Conservation (phyloP, 129 eudicot genomes). For the Chrysanthemum lavandulifolium region DNA sequence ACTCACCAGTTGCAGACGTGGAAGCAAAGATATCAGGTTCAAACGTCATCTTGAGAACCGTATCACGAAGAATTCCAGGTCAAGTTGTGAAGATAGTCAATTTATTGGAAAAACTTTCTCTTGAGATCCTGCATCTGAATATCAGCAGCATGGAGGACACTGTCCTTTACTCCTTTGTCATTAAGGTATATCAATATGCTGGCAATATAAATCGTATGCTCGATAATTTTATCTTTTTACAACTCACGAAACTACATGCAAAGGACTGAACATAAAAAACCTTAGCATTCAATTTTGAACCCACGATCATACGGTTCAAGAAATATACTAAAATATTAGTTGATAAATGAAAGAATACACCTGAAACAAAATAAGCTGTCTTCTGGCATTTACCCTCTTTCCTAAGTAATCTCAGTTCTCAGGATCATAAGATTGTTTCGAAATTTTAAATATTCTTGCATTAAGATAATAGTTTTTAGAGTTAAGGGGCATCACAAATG, state of each 20-base stretch:
- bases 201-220: neutral
- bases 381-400: neutral
- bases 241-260: neutral
- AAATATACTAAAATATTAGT: neutral
- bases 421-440: neutral
- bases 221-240: neutral
- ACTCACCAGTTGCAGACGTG: slow-evolving; percentile 84
- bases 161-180: slow-evolving; percentile 84
- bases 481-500: too few relatives aligned
- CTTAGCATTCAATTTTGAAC: neutral
- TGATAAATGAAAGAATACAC: neutral
- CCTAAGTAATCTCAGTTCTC: neutral
- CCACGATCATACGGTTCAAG: neutral
- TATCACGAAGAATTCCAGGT: slow-evolving; percentile 74
- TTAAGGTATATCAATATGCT: slow-evolving; percentile 55
- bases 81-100: slow-evolving; percentile 78
- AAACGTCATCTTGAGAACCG: slow-evolving; percentile 72
- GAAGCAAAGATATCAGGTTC: slow-evolving; percentile 94
- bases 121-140: slow-evolving; percentile 86
- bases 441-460: too few relatives aligned
- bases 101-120: slow-evolving; percentile 69
- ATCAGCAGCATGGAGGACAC: slow-evolving; percentile 99
- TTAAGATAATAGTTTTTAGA: too few relatives aligned
- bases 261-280: neutral
- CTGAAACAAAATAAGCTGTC: neutral